Evolutionary conservation across 345 rosid genomes (phyloP), one percentile per base, ranked within the genome.

Genomic region (Xanthoceras sorbifolium): DNA sequence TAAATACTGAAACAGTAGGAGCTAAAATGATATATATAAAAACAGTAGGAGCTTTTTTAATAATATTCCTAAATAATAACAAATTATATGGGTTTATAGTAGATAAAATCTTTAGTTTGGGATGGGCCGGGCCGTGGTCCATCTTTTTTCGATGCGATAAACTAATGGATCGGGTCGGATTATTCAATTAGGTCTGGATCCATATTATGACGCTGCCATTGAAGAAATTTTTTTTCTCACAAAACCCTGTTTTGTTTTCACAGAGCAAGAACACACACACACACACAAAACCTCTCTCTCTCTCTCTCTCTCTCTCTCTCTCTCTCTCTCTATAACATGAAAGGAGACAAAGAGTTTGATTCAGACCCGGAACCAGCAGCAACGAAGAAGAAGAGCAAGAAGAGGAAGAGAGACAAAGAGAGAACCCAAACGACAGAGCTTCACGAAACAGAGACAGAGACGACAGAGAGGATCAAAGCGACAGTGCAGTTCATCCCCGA

Each of bases 401-500:
- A 44, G 73, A 76, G 7, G 14, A 40, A 17, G 50, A 57, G 22
- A 28, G n/a, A 38, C 28, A 20, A 4, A 75, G 15, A 73, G 52
- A 69, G 66, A 65, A 46, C 46, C 59, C 42, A 71, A 77, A 69
- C n/a, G n/a, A n/a, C 79, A 83, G 82, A 70, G 46, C 15, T 42
- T 42, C 59, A 54, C 1, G 36, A 23, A 40, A 62, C 59, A 61
- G 31, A 17, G 59, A 36, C 23, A 14, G 62, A 25, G 29, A 48
- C 29, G 40, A 32, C 28, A n/a, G 80, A 68, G 63, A 64, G 28
- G 22, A 9, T 87, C 42, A 76, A 64, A 18, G 85, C 87, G 14
- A 87, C 48, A 42, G 72, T 92, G 20, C 78, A 88, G 52, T 78
- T 78, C 74, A 63, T 89, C 40, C 71, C 59, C 0, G 93, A 85